Evolutionary conservation across 495 filamentous ascomycete species (phyloP).

Genomic region (Tuber microsphaerosporum): DNA sequence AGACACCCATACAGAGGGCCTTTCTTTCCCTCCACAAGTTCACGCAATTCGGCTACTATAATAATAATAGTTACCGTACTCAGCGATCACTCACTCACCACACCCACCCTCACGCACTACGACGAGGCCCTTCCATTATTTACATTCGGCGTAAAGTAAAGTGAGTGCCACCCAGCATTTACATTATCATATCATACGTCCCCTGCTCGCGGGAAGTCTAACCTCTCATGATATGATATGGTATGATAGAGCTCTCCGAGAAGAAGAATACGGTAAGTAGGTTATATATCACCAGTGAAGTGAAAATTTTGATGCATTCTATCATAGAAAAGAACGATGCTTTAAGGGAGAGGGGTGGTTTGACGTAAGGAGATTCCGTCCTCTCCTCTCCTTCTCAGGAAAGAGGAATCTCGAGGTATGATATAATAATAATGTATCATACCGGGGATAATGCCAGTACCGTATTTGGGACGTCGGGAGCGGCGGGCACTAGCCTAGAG

Average conservation of each 20-base stretch:
- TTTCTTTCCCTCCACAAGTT: neutral
- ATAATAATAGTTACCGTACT: neutral
- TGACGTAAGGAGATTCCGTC: neutral
- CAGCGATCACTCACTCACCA: neutral
- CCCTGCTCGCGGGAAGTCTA: neutral
- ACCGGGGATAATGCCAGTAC: neutral
- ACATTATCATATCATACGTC: neutral
- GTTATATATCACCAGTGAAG: too few species aligned
- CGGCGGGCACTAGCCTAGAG: neutral
- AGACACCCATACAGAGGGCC: neutral
- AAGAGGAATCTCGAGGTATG: neutral
- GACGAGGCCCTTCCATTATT: neutral
- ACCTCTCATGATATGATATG: neutral
- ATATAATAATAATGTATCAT: too few species aligned
- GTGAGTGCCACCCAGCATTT: neutral
- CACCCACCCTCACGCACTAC: neutral
- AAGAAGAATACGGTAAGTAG: neutral
- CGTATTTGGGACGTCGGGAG: neutral
- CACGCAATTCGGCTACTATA: neutral
- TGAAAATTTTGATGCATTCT: neutral
- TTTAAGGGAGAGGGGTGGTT: neutral
- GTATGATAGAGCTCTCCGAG: neutral
- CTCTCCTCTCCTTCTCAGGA: neutral
- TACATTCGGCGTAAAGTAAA: neutral
- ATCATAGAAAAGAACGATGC: neutral